Evolutionary conservation across 176 grass and related monocot species (phyloP).

Genomic region (Microstegium vimineum): DNA sequence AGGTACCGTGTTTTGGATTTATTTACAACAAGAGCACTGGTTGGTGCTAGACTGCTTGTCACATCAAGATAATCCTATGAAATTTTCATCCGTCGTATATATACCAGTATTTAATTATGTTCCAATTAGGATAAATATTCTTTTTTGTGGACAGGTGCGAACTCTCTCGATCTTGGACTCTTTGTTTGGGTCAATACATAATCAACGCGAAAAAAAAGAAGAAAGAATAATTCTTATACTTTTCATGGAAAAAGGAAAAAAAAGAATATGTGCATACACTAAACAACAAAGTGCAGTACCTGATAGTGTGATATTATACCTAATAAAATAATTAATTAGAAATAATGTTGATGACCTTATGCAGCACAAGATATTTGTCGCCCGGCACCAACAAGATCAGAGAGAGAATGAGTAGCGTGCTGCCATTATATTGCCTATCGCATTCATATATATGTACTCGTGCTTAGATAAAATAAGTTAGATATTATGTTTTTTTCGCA

Average conservation of each 20-base stretch:
- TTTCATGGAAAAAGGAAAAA: too few relatives aligned
- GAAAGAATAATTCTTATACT: too few relatives aligned
- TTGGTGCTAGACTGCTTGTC: too few relatives aligned
- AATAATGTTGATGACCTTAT: neutral
- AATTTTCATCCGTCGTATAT: neutral
- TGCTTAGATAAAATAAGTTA: neutral
- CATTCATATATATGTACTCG: too few relatives aligned
- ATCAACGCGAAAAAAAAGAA: too few relatives aligned
- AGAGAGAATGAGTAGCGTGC: neutral
- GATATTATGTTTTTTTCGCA: neutral
- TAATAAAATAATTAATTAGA: neutral
- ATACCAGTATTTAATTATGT: too few relatives aligned
- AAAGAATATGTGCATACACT: neutral
- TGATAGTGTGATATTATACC: neutral
- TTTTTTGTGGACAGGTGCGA: neutral
- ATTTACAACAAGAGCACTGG: too few relatives aligned
- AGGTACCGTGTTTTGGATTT: too few relatives aligned
- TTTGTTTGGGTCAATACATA: neutral
- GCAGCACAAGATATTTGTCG: neutral
- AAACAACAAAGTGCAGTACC: neutral
- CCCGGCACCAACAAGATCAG: neutral
- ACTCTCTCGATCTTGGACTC: neutral
- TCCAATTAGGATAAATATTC: neutral
- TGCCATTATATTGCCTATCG: neutral
- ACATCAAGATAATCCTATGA: neutral